These are phyloP conservation scores for Penicillium verhagenii DNA, from an alignment of 495 filamentous ascomycete species.

Conservation along the genomic window DNA sequence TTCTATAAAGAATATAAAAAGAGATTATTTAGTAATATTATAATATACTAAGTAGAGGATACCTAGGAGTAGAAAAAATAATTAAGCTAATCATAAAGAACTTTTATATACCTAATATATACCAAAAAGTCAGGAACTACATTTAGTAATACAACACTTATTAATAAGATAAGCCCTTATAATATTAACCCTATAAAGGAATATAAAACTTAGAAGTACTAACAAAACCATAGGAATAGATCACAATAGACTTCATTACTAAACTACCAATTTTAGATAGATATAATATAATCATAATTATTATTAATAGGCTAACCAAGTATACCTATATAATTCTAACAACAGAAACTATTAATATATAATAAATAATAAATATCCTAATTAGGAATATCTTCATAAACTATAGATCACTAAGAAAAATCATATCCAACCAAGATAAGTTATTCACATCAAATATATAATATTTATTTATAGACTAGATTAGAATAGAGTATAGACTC, in stretches of 20 bases:
- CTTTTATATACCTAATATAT: no score
- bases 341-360: no score
- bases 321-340: background rate
- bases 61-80: no score
- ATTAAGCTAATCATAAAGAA: background rate
- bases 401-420: background rate
- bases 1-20: background rate
- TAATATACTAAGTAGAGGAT: background rate
- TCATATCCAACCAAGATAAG: background rate
- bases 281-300: background rate
- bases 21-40: background rate
- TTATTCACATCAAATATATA: background rate
- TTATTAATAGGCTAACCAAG: background rate
- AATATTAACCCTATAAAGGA: no score
- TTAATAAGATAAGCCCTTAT: background rate
- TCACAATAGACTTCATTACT: no score
- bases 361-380: no score
- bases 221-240: no score
- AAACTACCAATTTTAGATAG: no score
- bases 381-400: no score
- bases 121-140: background rate
- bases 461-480: background rate
- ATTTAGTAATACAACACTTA: background rate
- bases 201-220: no score
- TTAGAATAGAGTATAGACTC: slow-evolving; percentile 6